Evolutionary conservation across 129 eudicot species (phyloP), one percentile per base, ranked within the genome.

Genomic region (Flaveria bidentis): DNA sequence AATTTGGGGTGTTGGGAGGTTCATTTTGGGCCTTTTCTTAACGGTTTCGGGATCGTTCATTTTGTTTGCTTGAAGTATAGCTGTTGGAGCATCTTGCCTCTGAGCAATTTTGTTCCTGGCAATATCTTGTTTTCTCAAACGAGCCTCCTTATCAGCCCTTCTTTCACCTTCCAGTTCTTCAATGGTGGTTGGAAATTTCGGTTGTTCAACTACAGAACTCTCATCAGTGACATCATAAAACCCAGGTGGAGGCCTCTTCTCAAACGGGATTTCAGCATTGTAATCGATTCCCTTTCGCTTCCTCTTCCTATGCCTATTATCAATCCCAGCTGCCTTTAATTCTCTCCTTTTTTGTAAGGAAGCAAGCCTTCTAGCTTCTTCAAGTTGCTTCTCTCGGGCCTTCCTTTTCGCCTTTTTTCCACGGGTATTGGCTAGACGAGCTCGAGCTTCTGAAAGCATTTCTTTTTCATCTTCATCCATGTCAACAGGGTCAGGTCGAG

Each of bases 381-480:
- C 99, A 47, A 95, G 91, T 82, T 95, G 99, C 88, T 95, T 95
- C 81, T 95, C 99, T 57, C 98, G 87, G 44, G 99, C 97, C 82
- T 95, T 95, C 69, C 99, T 84, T 82, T 95, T 95, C 0, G 99
- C 99, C 85, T 95, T 95, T 82, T 95, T 95, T 0, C 97, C 99
- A 66, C 99, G 82, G 5, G 97, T 91, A 73, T 95, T 95, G 12
- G 99, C 99, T 55, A 95, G 82, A 55, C 99, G 86, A 25, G 99
- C 99, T 49, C 99, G 89, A 18, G 97, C 97, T 85, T 95, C 99
- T 52, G 99, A 91, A 76, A 91, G 99, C 99, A 95, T 95, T 84
- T 95, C 99, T 61, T 91, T 95, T 84, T 95, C 99, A 82, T 89
- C 99, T 73, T 95, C 99, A 79, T 95, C 99, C 99, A 95, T 95